Evolutionary conservation across 495 filamentous ascomycete species (phyloP).

Genomic region (Aspergillus cavernicola): DNA sequence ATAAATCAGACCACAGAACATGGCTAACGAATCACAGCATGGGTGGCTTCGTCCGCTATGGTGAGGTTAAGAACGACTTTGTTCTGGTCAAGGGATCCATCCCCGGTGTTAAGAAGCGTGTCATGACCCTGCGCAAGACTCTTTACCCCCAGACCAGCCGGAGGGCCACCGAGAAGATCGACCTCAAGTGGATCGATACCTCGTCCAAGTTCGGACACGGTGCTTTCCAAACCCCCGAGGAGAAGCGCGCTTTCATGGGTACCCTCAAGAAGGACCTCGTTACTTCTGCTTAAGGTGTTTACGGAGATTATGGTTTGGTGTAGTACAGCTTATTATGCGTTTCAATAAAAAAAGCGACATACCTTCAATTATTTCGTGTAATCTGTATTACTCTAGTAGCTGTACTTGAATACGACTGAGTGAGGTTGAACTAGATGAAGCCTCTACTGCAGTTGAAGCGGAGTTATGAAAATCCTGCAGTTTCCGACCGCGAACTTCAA

Average conservation of each 20-base stretch:
- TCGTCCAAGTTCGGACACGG: slow-evolving; percentile 99
- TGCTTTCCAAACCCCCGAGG: slow-evolving; percentile 95
- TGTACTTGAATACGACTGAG: too few relatives aligned
- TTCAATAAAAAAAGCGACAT: slow-evolving; percentile 49
- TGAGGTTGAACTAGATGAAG: too few relatives aligned
- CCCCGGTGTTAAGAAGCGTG: slow-evolving; percentile 98
- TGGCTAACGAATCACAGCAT: slow-evolving; percentile 57
- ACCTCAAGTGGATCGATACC: slow-evolving; percentile 99
- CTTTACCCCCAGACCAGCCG: slow-evolving; percentile 97
- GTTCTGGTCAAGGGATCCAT: slow-evolving; percentile 96
- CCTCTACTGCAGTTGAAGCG: too few relatives aligned
- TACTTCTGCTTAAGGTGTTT: slow-evolving; percentile 65
- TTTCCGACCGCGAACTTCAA: background rate
- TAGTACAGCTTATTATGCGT: slow-evolving; percentile 42
- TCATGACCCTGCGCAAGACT: slow-evolving; percentile 98
- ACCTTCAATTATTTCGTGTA: slow-evolving; percentile 23
- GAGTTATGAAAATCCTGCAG: slow-evolving; percentile 3
- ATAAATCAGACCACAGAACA: background rate
- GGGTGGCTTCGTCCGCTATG: slow-evolving; percentile 99
- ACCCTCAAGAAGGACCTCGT: slow-evolving; percentile 98
- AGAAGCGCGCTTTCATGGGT: slow-evolving; percentile 97
- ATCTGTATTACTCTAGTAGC: background rate
- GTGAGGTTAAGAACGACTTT: slow-evolving; percentile 99
- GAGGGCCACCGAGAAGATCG: slow-evolving; percentile 95
- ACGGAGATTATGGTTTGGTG: slow-evolving; percentile 33